Conservation (phyloP, 352 stramenopile species). For the Phytophthora parvispora region DNA sequence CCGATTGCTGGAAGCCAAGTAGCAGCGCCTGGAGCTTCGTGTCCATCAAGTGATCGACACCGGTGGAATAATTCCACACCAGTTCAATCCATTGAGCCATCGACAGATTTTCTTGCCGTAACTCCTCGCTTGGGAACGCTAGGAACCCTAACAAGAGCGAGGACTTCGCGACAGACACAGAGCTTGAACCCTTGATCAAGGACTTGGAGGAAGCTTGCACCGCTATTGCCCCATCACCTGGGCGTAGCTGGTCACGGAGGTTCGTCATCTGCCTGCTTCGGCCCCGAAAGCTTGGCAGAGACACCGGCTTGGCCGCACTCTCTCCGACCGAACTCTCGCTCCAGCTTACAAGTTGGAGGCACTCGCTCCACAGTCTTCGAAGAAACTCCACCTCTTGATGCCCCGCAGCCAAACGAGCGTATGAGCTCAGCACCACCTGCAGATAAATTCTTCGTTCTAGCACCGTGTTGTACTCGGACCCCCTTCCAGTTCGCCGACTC, state of each 20-base stretch:
- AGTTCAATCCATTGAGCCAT: slow-evolving; percentile 44
- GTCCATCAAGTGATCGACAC: slow-evolving; percentile 16
- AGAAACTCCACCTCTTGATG: slow-evolving; percentile 28
- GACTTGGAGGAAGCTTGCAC: not conserved
- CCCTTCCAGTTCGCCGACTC: not conserved
- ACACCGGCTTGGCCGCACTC: not conserved
- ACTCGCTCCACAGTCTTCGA: slow-evolving; percentile 29
- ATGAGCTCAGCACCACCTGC: slow-evolving; percentile 33
- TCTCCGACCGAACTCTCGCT: not conserved
- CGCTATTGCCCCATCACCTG: not conserved
- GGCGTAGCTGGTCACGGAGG: slow-evolving; percentile 9
- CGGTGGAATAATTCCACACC: slow-evolving; percentile 39
- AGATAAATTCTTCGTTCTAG: slow-evolving; percentile 23
- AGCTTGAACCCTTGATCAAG: slow-evolving; percentile 3
- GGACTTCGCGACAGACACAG: not conserved
- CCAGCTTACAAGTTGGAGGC: slow-evolving; percentile 23
- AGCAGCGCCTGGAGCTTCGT: slow-evolving; percentile 29
- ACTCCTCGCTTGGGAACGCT: slow-evolving; percentile 24
- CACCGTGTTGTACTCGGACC: not conserved
- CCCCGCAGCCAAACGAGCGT: slow-evolving; percentile 19
- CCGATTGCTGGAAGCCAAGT: slow-evolving; percentile 1
- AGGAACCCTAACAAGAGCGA: slow-evolving; percentile 25
- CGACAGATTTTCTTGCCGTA: slow-evolving; percentile 20
- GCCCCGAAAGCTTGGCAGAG: not conserved
- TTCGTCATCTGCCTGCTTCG: slow-evolving; percentile 18